Base-by-base conservation (phyloP, 495 filamentous ascomycete genomes). In the Penicillium ochrochloron region DNA sequence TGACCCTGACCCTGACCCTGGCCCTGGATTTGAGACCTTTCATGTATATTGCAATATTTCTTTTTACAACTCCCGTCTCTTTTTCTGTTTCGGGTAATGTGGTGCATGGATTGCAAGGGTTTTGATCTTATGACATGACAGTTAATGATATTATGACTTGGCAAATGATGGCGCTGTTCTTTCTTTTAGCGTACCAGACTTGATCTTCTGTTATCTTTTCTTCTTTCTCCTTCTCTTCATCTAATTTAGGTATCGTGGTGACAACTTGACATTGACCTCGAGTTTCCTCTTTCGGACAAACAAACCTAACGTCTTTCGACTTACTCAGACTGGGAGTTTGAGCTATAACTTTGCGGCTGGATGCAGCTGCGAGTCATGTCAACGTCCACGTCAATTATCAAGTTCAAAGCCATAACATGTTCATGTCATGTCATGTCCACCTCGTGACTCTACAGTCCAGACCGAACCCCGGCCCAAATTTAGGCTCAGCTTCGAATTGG, bases 361-460 rank as follows among this genome's bases (percentile, higher is more conserved):
- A 48, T 25, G 44, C 21, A 48, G 9, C 19, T 48, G 44, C 44
- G 19, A 48, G 44, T 48, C 44, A 48, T 48, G 44, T 48, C 21
- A 6, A 48, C 21, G 44, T 48, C 42, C 2, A 15, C 42, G 8
- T 46, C 21, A 19, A 19, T 27, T 27, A 27, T 4, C 4, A 27
- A 27, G 25, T 27, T 27, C 25, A 27, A 4, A 4, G 25, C 4
- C 25, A 27, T 27, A 4, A 27, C 25, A 27, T 27, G 25, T 27
- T 27, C 25, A 27, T 27, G 25, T 27, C 25, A 27, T 27, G 25
- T 27, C 25, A 27, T 27, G 25, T 27, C 25, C 25, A 27, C 25
- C 25, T 27, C 4, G 25, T 27, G 25, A 39, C 0, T 15, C 6
- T 15, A 4, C 35, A 3, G 8, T 39, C 39, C 15, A 42, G 39